Conservation (phyloP, 2,329 filamentous ascomycete genomes). For the Botryotinia calthae region DNA sequence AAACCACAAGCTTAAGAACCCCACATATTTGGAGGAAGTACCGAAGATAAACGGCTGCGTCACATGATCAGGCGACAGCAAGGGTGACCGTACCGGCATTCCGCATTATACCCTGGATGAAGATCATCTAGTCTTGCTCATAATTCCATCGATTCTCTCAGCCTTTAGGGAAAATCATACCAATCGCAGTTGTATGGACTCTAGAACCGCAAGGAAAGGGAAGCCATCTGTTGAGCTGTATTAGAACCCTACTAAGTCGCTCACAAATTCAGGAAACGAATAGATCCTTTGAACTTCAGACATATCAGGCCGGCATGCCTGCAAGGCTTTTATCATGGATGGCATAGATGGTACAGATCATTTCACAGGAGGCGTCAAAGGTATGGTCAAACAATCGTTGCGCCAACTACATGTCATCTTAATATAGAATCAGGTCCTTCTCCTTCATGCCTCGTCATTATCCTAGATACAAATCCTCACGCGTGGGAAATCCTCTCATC, state of each 20-base stretch:
- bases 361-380: conserved; percentile 48
- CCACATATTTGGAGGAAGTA: conserved; percentile 2
- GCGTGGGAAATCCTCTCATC: conserved; percentile 80
- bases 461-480: conserved; percentile 94
- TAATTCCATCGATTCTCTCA: not conserved
- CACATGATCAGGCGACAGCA: conserved; percentile 17
- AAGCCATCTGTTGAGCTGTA: not conserved
- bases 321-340: conserved; percentile 52
- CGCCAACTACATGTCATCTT: conserved; percentile 1
- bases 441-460: conserved; percentile 82
- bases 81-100: not conserved
- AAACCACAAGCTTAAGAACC: conserved; percentile 1
- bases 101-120: not conserved
- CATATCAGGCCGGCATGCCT: conserved; percentile 27
- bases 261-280: not conserved
- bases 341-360: conserved; percentile 61
- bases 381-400: conserved; percentile 39
- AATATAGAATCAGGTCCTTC: conserved; percentile 46
- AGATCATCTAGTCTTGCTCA: conserved; percentile 8
- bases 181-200: not conserved
- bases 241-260: not conserved
- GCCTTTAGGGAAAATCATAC: not conserved
- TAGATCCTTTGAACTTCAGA: not conserved
- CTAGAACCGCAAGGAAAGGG: not conserved
- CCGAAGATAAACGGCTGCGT: not conserved